Evolutionary conservation across 169 alveolate genomes (phyloP), one percentile per base, ranked within the genome.

Genomic region (Eimeria necatrix): DNA sequence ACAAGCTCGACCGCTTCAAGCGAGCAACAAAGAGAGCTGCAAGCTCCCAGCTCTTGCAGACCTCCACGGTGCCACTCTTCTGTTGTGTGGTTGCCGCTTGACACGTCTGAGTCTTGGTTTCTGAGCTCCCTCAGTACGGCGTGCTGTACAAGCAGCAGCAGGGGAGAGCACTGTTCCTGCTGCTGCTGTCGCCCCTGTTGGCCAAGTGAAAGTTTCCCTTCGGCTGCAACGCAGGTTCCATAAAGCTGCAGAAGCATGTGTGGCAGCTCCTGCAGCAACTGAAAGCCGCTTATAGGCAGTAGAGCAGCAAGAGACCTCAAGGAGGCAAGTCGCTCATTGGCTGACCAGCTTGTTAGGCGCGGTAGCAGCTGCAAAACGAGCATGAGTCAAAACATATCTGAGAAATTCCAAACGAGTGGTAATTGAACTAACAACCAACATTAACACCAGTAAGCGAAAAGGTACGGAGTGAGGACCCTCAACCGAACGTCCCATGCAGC

Each of bases 11-110:
- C 80, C 0, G 92, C 92, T 60, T 85, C 92, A 46, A 85, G 92
- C 51, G 92, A 12, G 61, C 24, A 24, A 78, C 92, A 60, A 51
- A 85, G 76, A 6, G 92, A 59, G 14, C 92, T 85, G 61, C 92
- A 85, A n/a, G 61, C 92, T 46, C 92, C 92, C 92, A 85, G 7
- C 49, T 85, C 92, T 53, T 85, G 92, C 80, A 85, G 20, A 78
- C 92, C 92, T 24, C 92, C 92, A 20, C 92, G 70, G 49, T 85
- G 92, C 92, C 92, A 85, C 16, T 76, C 80, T 60, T 56, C 92
- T 56, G 9, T 18, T 32, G 10, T 18, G 41, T 32, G 41, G 48
- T 61, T 46, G 92, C 64, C 41, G 61, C 92, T 18, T 48, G 8
- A 51, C 53, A 68, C 20, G 76, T 12, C 80, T 59, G 41, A 24